phyloP scores from a whole-genome alignment of 768 basidiomycete genomes.

The Termitomyces sp. region DNA sequence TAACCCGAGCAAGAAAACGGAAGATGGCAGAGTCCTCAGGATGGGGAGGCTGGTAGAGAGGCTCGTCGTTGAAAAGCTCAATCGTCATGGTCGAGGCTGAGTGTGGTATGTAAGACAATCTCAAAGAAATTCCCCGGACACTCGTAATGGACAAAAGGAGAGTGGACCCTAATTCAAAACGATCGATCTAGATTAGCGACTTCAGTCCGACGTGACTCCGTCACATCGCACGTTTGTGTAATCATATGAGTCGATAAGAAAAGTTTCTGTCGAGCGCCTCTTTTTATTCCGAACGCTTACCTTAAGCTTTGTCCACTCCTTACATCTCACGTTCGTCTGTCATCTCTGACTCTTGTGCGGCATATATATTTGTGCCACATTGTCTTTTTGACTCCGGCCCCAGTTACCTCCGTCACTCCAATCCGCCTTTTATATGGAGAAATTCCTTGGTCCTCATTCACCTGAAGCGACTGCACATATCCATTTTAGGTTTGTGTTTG shows the following conservation, averaged over 20 bases:
- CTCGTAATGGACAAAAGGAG: constrained; percentile 1
- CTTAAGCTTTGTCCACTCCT: constrained; percentile 3
- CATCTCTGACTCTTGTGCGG: constrained; percentile 11
- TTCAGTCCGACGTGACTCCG: constrained; percentile 8
- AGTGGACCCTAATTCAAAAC: background rate
- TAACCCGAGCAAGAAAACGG: constrained; percentile 45
- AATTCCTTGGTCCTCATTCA: constrained; percentile 66
- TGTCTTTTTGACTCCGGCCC: constrained; percentile 10
- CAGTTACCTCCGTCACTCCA: constrained; percentile 8
- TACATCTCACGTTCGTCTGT: constrained; percentile 25
- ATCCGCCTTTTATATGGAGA: constrained; percentile 44
- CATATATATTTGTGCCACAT: constrained; percentile 2
- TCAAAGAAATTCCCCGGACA: background rate
- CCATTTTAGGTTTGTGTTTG: constrained; percentile 49
- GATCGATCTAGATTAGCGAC: constrained; percentile 2
- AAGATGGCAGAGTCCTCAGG: constrained; percentile 39
- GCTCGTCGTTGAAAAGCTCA: constrained; percentile 13
- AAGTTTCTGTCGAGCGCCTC: background rate
- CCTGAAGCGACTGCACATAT: constrained; percentile 69
- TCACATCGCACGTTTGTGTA: constrained; percentile 21
- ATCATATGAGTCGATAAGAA: constrained; percentile 12
- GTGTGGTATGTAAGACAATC: constrained; percentile 1
- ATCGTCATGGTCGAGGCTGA: constrained; percentile 7
- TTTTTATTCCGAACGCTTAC: constrained; percentile 2
- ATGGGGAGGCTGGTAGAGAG: constrained; percentile 38